Evolutionary conservation across 345 rosid genomes (phyloP).

Genomic region (Clausena lansium): DNA sequence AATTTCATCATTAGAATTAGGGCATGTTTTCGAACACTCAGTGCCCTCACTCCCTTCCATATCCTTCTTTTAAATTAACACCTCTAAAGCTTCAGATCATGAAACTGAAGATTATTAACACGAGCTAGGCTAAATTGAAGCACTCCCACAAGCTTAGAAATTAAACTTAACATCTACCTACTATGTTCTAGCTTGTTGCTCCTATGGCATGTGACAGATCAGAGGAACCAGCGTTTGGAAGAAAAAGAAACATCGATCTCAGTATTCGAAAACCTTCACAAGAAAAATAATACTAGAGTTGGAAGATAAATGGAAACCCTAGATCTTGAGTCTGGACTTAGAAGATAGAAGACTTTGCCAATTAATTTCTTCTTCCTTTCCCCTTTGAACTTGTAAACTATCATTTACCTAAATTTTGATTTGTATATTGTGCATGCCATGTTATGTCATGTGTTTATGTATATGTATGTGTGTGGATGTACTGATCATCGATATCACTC

Average conservation of each 20-base stretch:
- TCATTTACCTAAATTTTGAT: constrained; percentile 32
- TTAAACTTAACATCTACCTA: too few relatives aligned
- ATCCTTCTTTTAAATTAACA: background rate
- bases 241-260: constrained; percentile 18
- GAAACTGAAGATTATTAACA: background rate
- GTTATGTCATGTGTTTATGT: background rate
- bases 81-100: background rate
- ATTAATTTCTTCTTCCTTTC: constrained; percentile 5
- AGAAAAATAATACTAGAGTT: background rate
- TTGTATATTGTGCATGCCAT: constrained; percentile 1
- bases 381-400: constrained; percentile 38
- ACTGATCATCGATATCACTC: background rate
- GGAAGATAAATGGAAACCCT: constrained; percentile 25
- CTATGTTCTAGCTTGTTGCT: too few relatives aligned
- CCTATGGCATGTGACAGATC: background rate
- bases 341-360: constrained; percentile 15
- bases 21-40: constrained; percentile 36
- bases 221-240: constrained; percentile 4
- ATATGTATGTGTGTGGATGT: background rate
- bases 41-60: constrained; percentile 27
- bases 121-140: background rate
- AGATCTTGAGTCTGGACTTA: constrained; percentile 34
- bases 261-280: background rate
- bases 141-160: background rate
- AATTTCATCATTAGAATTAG: constrained; percentile 9